Conservation (phyloP, 495 filamentous ascomycete species). For the Xylaria bambusicola region DNA sequence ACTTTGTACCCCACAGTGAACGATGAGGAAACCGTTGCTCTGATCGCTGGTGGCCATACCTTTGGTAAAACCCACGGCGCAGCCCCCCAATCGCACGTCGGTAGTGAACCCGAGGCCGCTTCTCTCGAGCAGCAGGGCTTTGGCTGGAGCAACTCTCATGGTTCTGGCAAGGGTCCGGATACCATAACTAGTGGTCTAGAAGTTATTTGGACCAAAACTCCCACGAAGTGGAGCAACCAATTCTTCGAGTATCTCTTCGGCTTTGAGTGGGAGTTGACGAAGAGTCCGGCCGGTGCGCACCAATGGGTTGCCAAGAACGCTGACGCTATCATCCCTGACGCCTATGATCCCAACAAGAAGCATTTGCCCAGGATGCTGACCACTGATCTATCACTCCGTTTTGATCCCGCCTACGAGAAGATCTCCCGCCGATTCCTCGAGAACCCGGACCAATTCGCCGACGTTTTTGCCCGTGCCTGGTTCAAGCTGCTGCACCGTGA, state of each 20-base stretch:
- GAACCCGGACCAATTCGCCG: conserved; percentile 64
- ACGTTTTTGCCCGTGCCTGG: conserved; percentile 69
- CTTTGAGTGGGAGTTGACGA: conserved; percentile 74
- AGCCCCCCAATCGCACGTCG: conserved; percentile 57
- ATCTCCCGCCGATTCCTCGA: conserved; percentile 66
- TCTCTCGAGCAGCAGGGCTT: conserved; percentile 64
- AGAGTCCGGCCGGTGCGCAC: conserved; percentile 71
- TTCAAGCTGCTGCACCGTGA: conserved; percentile 79
- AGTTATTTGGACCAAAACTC: conserved; percentile 72
- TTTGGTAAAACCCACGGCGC: conserved; percentile 79
- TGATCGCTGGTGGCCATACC: conserved; percentile 73
- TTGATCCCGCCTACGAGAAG: conserved; percentile 71
- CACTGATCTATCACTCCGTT: conserved; percentile 68
- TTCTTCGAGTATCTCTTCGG: conserved; percentile 74
- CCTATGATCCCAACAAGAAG: conserved; percentile 65
- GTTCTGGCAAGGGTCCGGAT: conserved; percentile 62
- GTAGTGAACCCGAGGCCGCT: conserved; percentile 64
- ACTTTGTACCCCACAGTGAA: conserved; percentile 45
- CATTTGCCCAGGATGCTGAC: conserved; percentile 69
- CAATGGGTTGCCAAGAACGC: conserved; percentile 72
- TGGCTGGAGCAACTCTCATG: conserved; percentile 63
- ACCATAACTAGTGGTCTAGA: conserved; percentile 73
- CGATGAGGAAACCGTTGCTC: conserved; percentile 72
- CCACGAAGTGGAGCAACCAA: conserved; percentile 66
- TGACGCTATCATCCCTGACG: conserved; percentile 66